A percentile compares a stretch with the other conserved stretches of the same genome.
Conservation (phyloP, 495 filamentous ascomycete species). For the Penicillium roqueforti region DNA sequence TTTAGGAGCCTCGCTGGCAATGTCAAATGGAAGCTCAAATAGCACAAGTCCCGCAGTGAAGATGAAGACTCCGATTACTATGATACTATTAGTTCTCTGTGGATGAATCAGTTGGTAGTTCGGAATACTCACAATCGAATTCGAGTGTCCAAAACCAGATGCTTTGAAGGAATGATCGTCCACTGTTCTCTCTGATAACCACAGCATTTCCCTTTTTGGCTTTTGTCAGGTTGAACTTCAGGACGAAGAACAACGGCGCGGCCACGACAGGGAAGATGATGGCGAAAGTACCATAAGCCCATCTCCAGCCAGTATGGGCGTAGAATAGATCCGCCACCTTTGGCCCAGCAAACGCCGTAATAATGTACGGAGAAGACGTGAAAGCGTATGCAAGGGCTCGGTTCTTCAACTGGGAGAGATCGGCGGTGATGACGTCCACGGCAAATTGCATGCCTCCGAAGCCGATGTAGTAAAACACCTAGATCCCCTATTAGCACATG, state of each 20-base stretch:
- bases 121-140: slow-evolving; percentile 20
- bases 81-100: background rate
- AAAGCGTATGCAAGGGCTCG: slow-evolving; percentile 55
- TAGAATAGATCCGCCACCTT: slow-evolving; percentile 45
- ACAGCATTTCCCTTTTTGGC: slow-evolving; percentile 40
- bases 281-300: slow-evolving; percentile 57
- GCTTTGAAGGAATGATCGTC: slow-evolving; percentile 16
- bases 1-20: slow-evolving; percentile 37
- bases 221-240: slow-evolving; percentile 48
- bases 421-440: slow-evolving; percentile 54
- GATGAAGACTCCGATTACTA: slow-evolving; percentile 49
- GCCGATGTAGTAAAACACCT: slow-evolving; percentile 48
- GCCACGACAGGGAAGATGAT: slow-evolving; percentile 54
- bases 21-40: slow-evolving; percentile 53
- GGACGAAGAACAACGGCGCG: slow-evolving; percentile 40
- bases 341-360: slow-evolving; percentile 51
- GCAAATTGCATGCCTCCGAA: slow-evolving; percentile 51
- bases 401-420: slow-evolving; percentile 55
- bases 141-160: slow-evolving; percentile 18
- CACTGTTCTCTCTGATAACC: slow-evolving; percentile 24
- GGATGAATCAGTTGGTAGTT: background rate
- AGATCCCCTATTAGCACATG: background rate
- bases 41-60: slow-evolving; percentile 52
- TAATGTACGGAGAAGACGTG: slow-evolving; percentile 55
- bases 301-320: slow-evolving; percentile 48